Percentiles rank a stretch among this genome's conserved stretches.
Conservation (phyloP, 108 stramenopile genomes). For the Craspedostauros australis region DNA sequence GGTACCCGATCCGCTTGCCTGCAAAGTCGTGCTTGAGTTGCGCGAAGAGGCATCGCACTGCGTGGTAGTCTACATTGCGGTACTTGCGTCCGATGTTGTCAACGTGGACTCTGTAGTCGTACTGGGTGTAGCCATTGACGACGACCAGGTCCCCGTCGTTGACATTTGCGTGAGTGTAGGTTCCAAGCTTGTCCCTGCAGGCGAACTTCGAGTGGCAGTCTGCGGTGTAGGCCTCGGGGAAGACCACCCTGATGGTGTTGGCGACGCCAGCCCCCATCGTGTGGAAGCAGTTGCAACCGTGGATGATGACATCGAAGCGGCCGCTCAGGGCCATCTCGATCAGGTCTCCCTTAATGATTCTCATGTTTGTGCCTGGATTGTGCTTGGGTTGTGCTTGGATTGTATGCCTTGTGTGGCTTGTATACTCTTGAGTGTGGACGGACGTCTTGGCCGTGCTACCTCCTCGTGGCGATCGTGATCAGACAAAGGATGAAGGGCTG, state of each 20-base stretch:
- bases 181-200: constrained; percentile 9
- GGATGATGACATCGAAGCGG: constrained; percentile 19
- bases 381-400: no score
- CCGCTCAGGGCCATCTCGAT: constrained; percentile 3
- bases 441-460: no score
- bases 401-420: no score
- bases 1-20: constrained; percentile 10
- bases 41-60: constrained; percentile 4
- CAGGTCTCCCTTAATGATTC: constrained; percentile 10
- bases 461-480: no score
- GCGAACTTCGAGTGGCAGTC: constrained; percentile 1
- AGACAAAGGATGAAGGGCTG: no score
- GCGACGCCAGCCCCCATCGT: constrained; percentile 18
- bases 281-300: constrained; percentile 16
- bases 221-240: constrained; percentile 17
- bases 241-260: constrained; percentile 1
- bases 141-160: background rate
- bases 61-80: constrained; percentile 12
- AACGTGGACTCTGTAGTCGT: constrained; percentile 4
- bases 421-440: no score
- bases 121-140: constrained; percentile 22
- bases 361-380: no score
- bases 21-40: constrained; percentile 3
- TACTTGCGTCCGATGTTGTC: background rate
- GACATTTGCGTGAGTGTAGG: constrained; percentile 1